These are phyloP conservation scores for Sporothrix protearum DNA, from an alignment of 2,329 filamentous ascomycete genomes.

Conservation along the genomic window DNA sequence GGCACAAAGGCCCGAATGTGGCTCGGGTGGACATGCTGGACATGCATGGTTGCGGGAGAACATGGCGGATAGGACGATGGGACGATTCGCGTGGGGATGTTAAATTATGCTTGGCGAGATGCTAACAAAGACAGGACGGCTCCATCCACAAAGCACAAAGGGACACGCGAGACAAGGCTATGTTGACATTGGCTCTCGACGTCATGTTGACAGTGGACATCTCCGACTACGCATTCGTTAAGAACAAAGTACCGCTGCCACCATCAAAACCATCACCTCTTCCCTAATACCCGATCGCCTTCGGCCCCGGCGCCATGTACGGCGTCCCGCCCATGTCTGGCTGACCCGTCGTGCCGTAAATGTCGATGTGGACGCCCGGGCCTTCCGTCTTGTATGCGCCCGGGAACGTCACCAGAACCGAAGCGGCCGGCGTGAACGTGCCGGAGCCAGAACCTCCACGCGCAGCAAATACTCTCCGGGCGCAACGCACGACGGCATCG, in stretches of 20 bases:
- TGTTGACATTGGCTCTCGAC: neutral
- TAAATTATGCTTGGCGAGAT: conserved; percentile 9
- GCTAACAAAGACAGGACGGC: conserved; percentile 8
- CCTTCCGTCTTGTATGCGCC: conserved; percentile 44
- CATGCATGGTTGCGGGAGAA: conserved; percentile 5
- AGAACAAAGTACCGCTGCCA: too few species aligned
- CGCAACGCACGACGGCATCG: conserved; percentile 49
- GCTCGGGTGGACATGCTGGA: neutral
- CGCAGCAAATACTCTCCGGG: conserved; percentile 54
- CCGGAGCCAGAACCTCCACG: conserved; percentile 52
- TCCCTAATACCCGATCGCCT: conserved; percentile 35
- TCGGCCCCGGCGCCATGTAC: conserved; percentile 41
- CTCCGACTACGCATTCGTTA: neutral
- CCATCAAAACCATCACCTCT: neutral
- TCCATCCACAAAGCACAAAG: neutral
- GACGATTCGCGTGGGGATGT: conserved; percentile 1
- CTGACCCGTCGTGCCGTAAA: conserved; percentile 43
- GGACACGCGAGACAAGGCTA: conserved; percentile 6
- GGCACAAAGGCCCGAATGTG: neutral
- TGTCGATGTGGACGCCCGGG: conserved; percentile 46
- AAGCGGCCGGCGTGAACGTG: conserved; percentile 37
- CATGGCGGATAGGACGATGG: neutral
- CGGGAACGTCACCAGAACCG: conserved; percentile 44
- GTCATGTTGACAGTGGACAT: neutral
- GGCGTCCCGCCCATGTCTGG: conserved; percentile 43